Evolutionary conservation across 2,329 filamentous ascomycete genomes (phyloP), one percentile per base, ranked within the genome.

Genomic region (Fusarium illudens): DNA sequence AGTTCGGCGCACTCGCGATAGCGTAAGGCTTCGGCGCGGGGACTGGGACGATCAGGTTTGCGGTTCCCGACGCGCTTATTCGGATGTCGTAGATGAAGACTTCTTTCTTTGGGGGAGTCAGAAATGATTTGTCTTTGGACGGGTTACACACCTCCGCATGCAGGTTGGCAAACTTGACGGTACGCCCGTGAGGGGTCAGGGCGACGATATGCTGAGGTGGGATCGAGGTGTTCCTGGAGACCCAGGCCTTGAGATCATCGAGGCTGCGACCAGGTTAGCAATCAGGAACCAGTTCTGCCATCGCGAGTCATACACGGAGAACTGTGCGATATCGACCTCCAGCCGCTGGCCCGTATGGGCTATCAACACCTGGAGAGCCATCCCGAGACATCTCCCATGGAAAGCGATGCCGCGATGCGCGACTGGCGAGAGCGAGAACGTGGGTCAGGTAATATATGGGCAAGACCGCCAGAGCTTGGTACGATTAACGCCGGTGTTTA

Each of bases 11-110:
- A 60, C 84, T 83, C 65, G 90, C 87, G 42, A 87, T 79, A 56
- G 84, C 82, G 83, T 79, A 91, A 70, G 81, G 84, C 62, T 82
- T 83, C 33, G 85, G 87, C 32, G 83, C 74, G 46, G 86, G 82
- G 64, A 83, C 73, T 59, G 88, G 84, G 73, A 81, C 79, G 64
- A 84, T 76, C 56, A 83, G 77, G 17, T 79, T 79, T 17, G 82
- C 78, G 48, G 79, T 77, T 34, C 79, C 80, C 8, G 84, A 73
- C 53, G 86, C 82, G 68, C 91, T 89, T 73, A 91, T 88, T 71
- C 90, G 89, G 65, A 94, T 91, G 79, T 97, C 94, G 80, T 97
- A 99, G 54, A 98, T 88, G 77, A 92, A 98, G 60, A 99, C 89
- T 77, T 98, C 94, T 70, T 89, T 92, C 91, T 96, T 51, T 4